These are phyloP conservation scores for Penicillium parvum DNA, from an alignment of 495 filamentous ascomycete species.

Conservation along the genomic window DNA sequence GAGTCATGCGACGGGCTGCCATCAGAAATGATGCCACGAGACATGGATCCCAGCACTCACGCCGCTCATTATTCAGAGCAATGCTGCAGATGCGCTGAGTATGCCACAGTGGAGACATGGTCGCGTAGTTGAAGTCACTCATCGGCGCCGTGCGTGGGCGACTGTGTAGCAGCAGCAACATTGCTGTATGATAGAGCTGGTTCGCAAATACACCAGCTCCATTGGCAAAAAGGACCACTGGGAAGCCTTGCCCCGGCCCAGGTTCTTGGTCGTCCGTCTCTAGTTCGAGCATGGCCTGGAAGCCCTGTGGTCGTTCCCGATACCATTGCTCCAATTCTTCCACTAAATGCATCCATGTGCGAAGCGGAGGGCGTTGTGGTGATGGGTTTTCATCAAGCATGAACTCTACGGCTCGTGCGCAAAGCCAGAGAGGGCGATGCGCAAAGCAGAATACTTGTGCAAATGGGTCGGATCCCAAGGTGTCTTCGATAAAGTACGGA, in stretches of 20 bases:
- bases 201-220: constrained; percentile 37
- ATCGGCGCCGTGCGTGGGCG: constrained; percentile 31
- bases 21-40: constrained; percentile 32
- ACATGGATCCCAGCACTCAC: constrained; percentile 35
- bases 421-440: constrained; percentile 27
- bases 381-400: constrained; percentile 20
- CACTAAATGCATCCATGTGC: constrained; percentile 24
- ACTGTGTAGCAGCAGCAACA: constrained; percentile 35
- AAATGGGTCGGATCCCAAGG: constrained; percentile 15
- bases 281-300: constrained; percentile 32
- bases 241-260: constrained; percentile 26
- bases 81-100: constrained; percentile 35
- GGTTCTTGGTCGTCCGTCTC: constrained; percentile 11
- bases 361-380: constrained; percentile 9
- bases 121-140: constrained; percentile 13
- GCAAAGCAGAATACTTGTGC: constrained; percentile 24
- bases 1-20: constrained; percentile 35
- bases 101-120: constrained; percentile 35
- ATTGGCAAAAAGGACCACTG: constrained; percentile 36
- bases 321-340: constrained; percentile 33
- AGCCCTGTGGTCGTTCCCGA: constrained; percentile 29
- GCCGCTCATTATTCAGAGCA: constrained; percentile 34
- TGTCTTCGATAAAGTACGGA: constrained; percentile 11
- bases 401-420: constrained; percentile 21
- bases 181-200: constrained; percentile 41